Evolutionary conservation across 345 rosid genomes (phyloP).

Genomic region (Alliaria petiolata): DNA sequence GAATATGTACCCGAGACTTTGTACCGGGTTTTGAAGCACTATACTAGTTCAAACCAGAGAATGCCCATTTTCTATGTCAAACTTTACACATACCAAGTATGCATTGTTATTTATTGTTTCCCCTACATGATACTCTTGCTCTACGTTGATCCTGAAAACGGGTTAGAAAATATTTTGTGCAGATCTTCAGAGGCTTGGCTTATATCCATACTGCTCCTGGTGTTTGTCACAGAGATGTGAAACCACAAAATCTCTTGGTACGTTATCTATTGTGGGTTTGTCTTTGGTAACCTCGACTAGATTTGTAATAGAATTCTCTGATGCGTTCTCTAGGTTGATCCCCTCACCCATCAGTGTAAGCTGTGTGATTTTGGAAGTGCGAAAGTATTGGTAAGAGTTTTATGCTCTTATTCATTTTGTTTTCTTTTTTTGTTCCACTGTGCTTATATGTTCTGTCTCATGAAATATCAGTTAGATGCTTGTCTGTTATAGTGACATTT

Average conservation of each 20-base stretch:
- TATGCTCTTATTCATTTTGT: neutral
- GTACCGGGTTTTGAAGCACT: conserved; percentile 62
- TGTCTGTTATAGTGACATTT: neutral
- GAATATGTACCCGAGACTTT: conserved; percentile 79
- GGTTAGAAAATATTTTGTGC: conserved; percentile 24
- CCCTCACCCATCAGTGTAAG: conserved; percentile 79
- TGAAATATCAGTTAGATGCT: neutral
- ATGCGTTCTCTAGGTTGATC: conserved; percentile 56
- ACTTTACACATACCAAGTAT: conserved; percentile 77
- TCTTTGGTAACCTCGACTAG: neutral
- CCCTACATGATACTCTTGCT: neutral
- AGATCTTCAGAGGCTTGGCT: conserved; percentile 60
- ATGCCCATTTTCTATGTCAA: conserved; percentile 82
- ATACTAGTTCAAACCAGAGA: conserved; percentile 56
- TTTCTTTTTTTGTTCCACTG: neutral
- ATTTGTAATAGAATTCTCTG: neutral
- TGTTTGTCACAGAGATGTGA: conserved; percentile 89
- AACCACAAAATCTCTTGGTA: conserved; percentile 97
- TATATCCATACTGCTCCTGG: conserved; percentile 80
- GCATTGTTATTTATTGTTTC: neutral
- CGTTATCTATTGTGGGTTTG: neutral
- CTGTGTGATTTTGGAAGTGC: conserved; percentile 89
- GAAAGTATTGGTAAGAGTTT: conserved; percentile 59
- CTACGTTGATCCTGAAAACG: conserved; percentile 10
- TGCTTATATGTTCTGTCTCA: neutral